phyloP scores from a whole-genome alignment of 192 early-diverging fungal species.

The Paraglomus brasilianum region DNA sequence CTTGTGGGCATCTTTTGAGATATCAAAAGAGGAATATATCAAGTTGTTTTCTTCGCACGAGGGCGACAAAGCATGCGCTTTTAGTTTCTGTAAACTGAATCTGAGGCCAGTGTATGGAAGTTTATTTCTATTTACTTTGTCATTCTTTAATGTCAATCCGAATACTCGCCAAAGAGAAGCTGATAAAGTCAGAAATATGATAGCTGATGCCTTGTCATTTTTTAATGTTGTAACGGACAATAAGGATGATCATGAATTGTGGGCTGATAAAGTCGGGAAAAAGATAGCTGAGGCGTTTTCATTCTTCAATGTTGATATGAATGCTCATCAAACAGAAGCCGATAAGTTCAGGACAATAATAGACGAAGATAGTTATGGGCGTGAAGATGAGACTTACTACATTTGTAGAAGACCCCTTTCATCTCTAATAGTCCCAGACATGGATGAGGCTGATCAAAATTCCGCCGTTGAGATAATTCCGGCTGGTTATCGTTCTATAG shows the following conservation, averaged over 20 bases:
- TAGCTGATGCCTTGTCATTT: neutral
- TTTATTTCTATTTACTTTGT: no score
- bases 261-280: neutral
- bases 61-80: no score
- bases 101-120: no score
- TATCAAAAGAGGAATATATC: no score
- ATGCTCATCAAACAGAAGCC: neutral
- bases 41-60: no score
- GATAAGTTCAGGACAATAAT: neutral
- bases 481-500: constrained; percentile 43
- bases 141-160: no score
- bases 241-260: no score
- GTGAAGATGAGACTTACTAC: neutral
- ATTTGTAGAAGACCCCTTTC: constrained; percentile 30
- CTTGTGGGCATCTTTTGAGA: no score
- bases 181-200: neutral
- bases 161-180: no score
- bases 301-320: constrained; percentile 22
- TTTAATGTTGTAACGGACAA: constrained; percentile 1
- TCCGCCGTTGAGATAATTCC: constrained; percentile 36
- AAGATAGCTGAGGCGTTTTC: neutral
- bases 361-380: neutral
- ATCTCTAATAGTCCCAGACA: constrained; percentile 10
- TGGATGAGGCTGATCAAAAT: constrained; percentile 19
- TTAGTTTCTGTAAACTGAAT: no score